Evolutionary conservation across 2,329 filamentous ascomycete genomes (phyloP), one percentile per base, ranked within the genome.

Genomic region (Pseudocercospora fuligena): DNA sequence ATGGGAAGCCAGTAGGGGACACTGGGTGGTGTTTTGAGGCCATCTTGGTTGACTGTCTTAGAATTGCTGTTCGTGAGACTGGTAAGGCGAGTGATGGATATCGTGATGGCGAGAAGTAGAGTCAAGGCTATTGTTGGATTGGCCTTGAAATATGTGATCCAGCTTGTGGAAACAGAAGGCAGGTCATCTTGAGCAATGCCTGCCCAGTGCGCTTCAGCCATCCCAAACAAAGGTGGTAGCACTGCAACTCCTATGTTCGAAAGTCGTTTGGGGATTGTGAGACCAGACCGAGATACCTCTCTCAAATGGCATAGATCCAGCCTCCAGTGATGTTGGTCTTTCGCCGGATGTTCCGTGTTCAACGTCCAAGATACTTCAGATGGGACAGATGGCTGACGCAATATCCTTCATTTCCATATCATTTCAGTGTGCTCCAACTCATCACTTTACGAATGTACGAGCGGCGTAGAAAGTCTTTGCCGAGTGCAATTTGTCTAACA

Each of bases 1-100:
- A 84, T 80, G 1, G 88, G 87, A 7, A 89, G 75, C 85, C 86
- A 90, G 76, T 89, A 89, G 76, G 83, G 83, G 66, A 86, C 81
- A 62, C 77, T 77, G 69, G 72, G 70, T 6, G 71, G 65, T 27
- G 67, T 71, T 40, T 70, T 67, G 21, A 70, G 63, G 59, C 73
- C 75, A 71, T 76, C 63, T 23, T 66, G 31, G 25, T 43, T 47
- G 14, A 57, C 21, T 14, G 63, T 47, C 54, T 67, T 68, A 3
- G 70, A 61, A 29, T 64, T 65, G 8, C 64, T 58, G 19, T 64
- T 54, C 12, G 61, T 43, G 54, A 65, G 70, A 66, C 69, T 74
- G 14, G 60, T 49, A 14, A 73, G 40, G 31, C 72, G 64, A 14
- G 73, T 74, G 29, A 73, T 43, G 11, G 56, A 64, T 31, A 64